Percentiles rank a stretch among this genome's conserved stretches.
Evolutionary conservation across 805 yeast species (phyloP).

Genomic region (Metschnikowia borealis): DNA sequence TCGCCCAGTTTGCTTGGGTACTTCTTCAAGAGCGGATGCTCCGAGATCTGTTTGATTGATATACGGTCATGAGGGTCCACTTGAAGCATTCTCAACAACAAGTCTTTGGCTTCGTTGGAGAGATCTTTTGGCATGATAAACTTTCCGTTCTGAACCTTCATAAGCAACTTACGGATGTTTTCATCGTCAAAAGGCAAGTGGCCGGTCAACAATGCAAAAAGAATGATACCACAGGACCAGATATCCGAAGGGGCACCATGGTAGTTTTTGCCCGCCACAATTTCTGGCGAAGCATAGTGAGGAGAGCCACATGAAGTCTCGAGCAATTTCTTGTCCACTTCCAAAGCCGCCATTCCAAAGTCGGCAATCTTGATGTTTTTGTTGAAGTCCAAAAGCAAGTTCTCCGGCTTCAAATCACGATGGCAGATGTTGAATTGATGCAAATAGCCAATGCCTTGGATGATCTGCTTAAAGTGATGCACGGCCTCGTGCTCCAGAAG

Average conservation of each 20-base stretch:
- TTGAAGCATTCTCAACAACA: conserved; percentile 73
- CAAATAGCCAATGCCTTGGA: conserved; percentile 77
- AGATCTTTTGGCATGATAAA: conserved; percentile 79
- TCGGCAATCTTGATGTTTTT: conserved; percentile 94
- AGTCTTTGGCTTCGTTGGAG: conserved; percentile 81
- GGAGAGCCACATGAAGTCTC: conserved; percentile 98
- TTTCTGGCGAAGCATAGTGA: conserved; percentile 97
- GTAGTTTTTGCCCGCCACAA: conserved; percentile 89
- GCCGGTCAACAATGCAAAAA: conserved; percentile 91
- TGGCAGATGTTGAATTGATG: conserved; percentile 86
- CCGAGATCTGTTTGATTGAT: conserved; percentile 67
- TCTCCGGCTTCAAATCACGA: conserved; percentile 83
- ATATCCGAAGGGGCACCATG: conserved; percentile 97
- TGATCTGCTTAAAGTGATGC: conserved; percentile 81
- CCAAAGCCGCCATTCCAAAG: conserved; percentile 98
- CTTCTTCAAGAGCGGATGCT: conserved; percentile 77
- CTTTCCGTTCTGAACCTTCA: conserved; percentile 88
- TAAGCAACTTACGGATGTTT: conserved; percentile 76
- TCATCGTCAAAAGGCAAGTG: conserved; percentile 97
- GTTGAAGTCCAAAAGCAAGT: conserved; percentile 72
- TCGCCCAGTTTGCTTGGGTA: conserved; percentile 45
- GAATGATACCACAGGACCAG: conserved; percentile 96
- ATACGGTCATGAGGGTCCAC: conserved; percentile 82
- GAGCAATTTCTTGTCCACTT: conserved; percentile 70
- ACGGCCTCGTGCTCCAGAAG: conserved; percentile 88